phyloP scores from a whole-genome alignment of 2,329 filamentous ascomycete species.

The Hymenoscyphus albidus region DNA sequence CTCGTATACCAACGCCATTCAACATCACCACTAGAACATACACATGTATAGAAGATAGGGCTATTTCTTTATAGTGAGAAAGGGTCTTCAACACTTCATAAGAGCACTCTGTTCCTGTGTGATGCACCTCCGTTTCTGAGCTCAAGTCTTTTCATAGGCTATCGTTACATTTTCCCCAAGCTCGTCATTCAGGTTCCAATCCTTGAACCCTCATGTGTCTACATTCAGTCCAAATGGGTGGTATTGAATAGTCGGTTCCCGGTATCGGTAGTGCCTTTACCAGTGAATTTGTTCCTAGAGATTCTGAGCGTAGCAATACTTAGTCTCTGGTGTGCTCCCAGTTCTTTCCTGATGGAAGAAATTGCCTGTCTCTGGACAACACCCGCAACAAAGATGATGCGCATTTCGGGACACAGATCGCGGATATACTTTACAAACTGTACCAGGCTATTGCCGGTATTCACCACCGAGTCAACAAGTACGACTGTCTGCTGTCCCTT shows the following conservation, averaged over 20 bases:
- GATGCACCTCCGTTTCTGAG: too few relatives aligned
- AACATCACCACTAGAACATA: too few relatives aligned
- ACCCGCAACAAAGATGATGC: slow-evolving; percentile 52
- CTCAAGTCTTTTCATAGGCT: too few relatives aligned
- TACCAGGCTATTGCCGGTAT: slow-evolving; percentile 49
- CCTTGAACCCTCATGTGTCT: background rate
- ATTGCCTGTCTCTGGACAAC: slow-evolving; percentile 47
- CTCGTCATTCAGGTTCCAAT: background rate
- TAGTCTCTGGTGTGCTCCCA: slow-evolving; percentile 29
- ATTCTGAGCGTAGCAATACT: slow-evolving; percentile 49
- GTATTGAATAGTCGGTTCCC: slow-evolving; percentile 59
- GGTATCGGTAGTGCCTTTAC: slow-evolving; percentile 51
- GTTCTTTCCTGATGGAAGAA: slow-evolving; percentile 17
- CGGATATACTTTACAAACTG: slow-evolving; percentile 49
- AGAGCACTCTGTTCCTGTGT: too few relatives aligned
- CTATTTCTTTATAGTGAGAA: too few relatives aligned
- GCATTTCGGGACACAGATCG: slow-evolving; percentile 36
- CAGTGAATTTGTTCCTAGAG: slow-evolving; percentile 54
- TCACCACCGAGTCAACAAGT: slow-evolving; percentile 59
- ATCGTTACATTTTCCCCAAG: background rate
- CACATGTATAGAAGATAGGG: too few relatives aligned
- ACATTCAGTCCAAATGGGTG: slow-evolving; percentile 37
- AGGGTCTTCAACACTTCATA: too few relatives aligned
- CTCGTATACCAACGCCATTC: too few relatives aligned
- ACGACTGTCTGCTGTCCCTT: slow-evolving; percentile 41